phyloP scores from a whole-genome alignment of 768 basidiomycete genomes.

The Termitomyces bulborhizus region DNA sequence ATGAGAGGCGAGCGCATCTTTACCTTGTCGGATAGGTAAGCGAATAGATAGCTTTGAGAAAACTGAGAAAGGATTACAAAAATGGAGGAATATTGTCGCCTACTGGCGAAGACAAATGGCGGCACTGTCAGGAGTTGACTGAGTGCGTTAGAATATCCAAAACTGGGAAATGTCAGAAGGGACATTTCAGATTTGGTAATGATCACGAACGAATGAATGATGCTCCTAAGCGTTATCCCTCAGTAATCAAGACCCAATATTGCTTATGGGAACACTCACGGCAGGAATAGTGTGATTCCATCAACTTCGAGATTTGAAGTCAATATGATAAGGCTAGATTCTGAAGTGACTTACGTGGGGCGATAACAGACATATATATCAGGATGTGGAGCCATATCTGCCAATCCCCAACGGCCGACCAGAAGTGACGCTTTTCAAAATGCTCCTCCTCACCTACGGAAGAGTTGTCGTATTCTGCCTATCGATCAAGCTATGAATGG shows the following conservation, averaged over 20 bases:
- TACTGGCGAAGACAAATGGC: constrained; percentile 50
- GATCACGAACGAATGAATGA: constrained; percentile 42
- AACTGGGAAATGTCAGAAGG: constrained; percentile 28
- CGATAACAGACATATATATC: constrained; percentile 52
- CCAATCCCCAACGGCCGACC: constrained; percentile 56
- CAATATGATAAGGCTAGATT: neutral
- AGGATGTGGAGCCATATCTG: constrained; percentile 56
- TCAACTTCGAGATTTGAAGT: constrained; percentile 37
- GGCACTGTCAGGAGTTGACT: constrained; percentile 66
- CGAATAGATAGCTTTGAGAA: constrained; percentile 25
- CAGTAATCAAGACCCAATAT: neutral
- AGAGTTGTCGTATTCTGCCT: constrained; percentile 47
- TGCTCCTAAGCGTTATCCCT: constrained; percentile 34
- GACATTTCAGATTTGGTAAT: neutral
- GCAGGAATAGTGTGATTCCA: constrained; percentile 66
- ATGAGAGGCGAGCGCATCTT: constrained; percentile 55
- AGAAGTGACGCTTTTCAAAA: constrained; percentile 47
- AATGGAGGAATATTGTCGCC: constrained; percentile 13
- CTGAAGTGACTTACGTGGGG: constrained; percentile 41
- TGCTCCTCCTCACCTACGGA: constrained; percentile 57
- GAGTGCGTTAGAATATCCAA: constrained; percentile 50
- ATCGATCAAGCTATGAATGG: neutral
- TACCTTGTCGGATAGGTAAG: constrained; percentile 52
- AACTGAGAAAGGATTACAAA: neutral
- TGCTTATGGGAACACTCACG: constrained; percentile 36